Percentiles rank a stretch among this genome's conserved stretches.
These are phyloP conservation scores for Acacia confusa DNA, from an alignment of 306 rosid species.

Conservation along the genomic window DNA sequence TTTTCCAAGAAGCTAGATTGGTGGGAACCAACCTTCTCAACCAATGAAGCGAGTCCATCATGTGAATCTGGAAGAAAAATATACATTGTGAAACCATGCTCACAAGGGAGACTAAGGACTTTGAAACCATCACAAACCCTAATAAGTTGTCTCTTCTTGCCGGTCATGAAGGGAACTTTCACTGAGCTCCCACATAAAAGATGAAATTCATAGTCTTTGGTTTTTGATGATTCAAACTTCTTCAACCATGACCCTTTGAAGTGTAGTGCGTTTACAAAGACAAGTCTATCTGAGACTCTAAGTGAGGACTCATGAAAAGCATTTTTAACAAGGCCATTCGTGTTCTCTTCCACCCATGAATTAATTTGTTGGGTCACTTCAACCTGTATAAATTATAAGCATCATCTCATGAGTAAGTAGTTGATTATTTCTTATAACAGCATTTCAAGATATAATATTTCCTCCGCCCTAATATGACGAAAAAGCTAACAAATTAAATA, in stretches of 20 bases:
- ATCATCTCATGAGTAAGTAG: background rate
- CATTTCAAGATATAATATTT: background rate
- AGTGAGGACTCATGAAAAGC: constrained; percentile 23
- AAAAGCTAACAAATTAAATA: too few relatives aligned
- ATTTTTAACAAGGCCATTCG: background rate
- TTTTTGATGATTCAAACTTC: constrained; percentile 56
- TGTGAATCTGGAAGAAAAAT: constrained; percentile 67
- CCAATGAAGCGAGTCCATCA: constrained; percentile 62
- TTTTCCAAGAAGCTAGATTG: constrained; percentile 51
- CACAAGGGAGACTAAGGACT: constrained; percentile 68
- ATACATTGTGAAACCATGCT: constrained; percentile 70
- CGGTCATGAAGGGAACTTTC: constrained; percentile 74
- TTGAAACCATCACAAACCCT: constrained; percentile 56
- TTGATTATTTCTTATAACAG: too few relatives aligned
- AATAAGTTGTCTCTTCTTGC: constrained; percentile 45
- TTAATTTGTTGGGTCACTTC: background rate
- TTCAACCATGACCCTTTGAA: constrained; percentile 79
- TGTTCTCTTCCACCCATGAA: background rate
- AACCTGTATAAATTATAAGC: background rate
- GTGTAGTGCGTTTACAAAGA: constrained; percentile 72
- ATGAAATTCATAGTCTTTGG: constrained; percentile 56
- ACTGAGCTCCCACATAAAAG: constrained; percentile 58
- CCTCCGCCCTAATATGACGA: too few relatives aligned
- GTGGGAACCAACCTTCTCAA: constrained; percentile 57
- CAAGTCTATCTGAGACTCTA: constrained; percentile 46